Evolutionary conservation across 257 asterid species (phyloP).

Genomic region (Nicotiana paniculata): DNA sequence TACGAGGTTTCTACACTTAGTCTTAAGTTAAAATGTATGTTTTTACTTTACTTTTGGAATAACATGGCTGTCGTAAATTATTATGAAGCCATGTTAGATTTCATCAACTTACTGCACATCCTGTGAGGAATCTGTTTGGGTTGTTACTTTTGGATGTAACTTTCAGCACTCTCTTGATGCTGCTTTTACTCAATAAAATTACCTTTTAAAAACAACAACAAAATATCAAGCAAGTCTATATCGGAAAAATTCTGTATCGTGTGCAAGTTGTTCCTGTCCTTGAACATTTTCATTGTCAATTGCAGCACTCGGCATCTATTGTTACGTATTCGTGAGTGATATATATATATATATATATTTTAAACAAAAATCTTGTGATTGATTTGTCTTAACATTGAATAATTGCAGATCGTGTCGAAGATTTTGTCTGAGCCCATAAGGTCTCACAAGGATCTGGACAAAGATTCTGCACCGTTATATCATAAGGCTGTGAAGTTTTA

Average conservation of each 20-base stretch:
- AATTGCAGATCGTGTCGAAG: constrained; percentile 77
- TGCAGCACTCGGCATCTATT: not conserved
- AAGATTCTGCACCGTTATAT: constrained; percentile 85
- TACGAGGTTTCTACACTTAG: too few species aligned
- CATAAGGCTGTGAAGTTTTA: constrained; percentile 91
- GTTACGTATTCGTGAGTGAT: not conserved
- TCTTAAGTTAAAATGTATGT: too few species aligned
- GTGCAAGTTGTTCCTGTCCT: not conserved
- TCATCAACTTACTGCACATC: too few species aligned
- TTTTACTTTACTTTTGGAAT: too few species aligned
- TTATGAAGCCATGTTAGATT: too few species aligned
- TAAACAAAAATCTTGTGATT: not conserved
- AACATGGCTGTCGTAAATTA: too few species aligned
- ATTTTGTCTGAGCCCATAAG: constrained; percentile 86
- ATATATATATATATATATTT: too few species aligned
- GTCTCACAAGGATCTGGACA: constrained; percentile 96
- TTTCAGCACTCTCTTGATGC: too few species aligned
- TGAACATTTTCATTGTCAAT: not conserved
- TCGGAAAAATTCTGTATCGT: not conserved
- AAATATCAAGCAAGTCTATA: not conserved
- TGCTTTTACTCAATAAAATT: too few species aligned
- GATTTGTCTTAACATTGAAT: not conserved
- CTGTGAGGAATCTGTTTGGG: too few species aligned
- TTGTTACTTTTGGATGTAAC: too few species aligned
- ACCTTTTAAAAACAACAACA: too few species aligned